phyloP scores from a whole-genome alignment of 208 protist species.

The Leishmania major region DNA sequence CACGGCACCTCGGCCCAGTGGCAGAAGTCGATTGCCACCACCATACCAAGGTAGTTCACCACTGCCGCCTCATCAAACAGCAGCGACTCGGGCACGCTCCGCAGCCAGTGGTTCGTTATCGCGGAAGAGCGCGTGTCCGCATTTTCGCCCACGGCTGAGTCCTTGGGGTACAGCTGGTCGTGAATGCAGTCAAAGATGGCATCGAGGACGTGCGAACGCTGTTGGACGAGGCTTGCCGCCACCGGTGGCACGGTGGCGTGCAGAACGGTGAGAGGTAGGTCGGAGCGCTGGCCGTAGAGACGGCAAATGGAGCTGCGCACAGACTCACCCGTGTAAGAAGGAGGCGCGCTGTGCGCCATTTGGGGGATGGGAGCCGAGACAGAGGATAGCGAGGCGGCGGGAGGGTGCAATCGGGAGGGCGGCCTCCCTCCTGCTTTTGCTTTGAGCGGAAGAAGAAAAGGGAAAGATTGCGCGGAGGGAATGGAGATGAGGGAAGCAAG shows the following conservation, averaged over 20 bases:
- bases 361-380: neutral
- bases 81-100: conserved; percentile 52
- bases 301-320: conserved; percentile 14
- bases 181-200: conserved; percentile 1
- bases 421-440: neutral
- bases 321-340: conserved; percentile 22
- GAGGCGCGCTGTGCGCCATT: neutral
- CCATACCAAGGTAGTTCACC: conserved; percentile 79
- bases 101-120: conserved; percentile 53
- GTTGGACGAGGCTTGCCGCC: neutral
- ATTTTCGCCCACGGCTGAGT: neutral
- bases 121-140: neutral
- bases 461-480: neutral
- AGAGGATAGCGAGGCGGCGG: neutral
- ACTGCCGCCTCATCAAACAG: conserved; percentile 31
- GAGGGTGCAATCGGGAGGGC: neutral
- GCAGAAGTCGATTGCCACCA: conserved; percentile 87
- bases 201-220: conserved; percentile 8
- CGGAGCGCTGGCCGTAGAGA: conserved; percentile 14
- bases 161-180: conserved; percentile 7
- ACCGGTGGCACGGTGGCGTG: conserved; percentile 31
- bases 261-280: conserved; percentile 7
- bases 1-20: conserved; percentile 70
- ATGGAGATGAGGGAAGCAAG: neutral
- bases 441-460: neutral